Evolutionary conservation across 2,329 filamentous ascomycete genomes (phyloP).

Genomic region (Xylariaceae sp.): DNA sequence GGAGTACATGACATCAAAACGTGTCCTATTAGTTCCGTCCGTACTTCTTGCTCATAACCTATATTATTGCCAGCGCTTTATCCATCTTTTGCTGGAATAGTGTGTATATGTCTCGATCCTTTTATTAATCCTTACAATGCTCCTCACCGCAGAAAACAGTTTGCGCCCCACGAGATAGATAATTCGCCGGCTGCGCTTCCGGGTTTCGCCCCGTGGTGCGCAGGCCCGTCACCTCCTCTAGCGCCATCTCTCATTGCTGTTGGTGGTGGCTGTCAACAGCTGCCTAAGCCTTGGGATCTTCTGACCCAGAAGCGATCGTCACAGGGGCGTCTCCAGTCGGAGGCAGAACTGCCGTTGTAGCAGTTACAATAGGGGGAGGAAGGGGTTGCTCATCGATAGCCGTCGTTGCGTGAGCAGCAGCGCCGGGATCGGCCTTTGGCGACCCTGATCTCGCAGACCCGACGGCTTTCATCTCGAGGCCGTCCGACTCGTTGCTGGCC

Average conservation of each 20-base stretch:
- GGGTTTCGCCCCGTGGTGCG: conserved; percentile 25
- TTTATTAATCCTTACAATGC: not conserved
- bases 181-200: conserved; percentile 27
- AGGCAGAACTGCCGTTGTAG: conserved; percentile 28
- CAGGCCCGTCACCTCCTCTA: conserved; percentile 18
- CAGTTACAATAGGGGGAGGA: conserved; percentile 22
- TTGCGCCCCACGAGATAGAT: conserved; percentile 12
- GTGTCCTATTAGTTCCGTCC: too few species aligned
- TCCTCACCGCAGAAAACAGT: not conserved
- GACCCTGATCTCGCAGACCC: conserved; percentile 19
- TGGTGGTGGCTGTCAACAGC: conserved; percentile 9
- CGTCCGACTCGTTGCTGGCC: conserved; percentile 27
- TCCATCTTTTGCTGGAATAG: not conserved
- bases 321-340: conserved; percentile 25
- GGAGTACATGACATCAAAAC: too few species aligned
- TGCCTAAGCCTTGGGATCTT: conserved; percentile 17
- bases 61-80: too few species aligned
- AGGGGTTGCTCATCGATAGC: conserved; percentile 18
- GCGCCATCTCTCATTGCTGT: conserved; percentile 19
- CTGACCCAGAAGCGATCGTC: conserved; percentile 20
- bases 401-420: conserved; percentile 5
- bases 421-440: conserved; percentile 22
- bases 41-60: too few species aligned
- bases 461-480: conserved; percentile 30
- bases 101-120: not conserved